Base-by-base conservation (phyloP, 1,139 yeast species). In the Lodderomyces elongisporus region DNA sequence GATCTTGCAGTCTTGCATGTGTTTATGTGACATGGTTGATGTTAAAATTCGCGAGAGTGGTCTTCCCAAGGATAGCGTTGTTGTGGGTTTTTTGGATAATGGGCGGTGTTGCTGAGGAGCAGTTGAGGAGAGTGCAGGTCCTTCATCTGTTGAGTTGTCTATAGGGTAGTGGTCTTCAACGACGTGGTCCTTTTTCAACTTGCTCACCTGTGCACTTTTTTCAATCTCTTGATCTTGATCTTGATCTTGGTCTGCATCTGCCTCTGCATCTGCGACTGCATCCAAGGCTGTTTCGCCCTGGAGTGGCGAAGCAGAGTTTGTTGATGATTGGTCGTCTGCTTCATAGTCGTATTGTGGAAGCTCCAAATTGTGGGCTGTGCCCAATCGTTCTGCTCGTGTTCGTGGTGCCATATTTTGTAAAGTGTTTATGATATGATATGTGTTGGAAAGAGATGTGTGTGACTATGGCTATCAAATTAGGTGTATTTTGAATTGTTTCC, bases 231-330 rank as follows among this genome's bases (percentile, higher is more conserved):
- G 32, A 22, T 8, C 35, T 32, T 24, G 14, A 24, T 24, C 14
- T 24, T 30, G 17, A 17, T 28, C 15, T 23, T 22, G 27, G 6
- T 20, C 17, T 13, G 18, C 14, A 5, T 20, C 24, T 7, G 10
- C 18, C n/a, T n/a, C n/a, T n/a, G n/a, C n/a, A n/a, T n/a, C n/a
- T n/a, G n/a, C n/a, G n/a, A n/a, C n/a, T n/a, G n/a, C n/a, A n/a
- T n/a, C n/a, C n/a, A n/a, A n/a, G 4, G 10, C 47, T 10, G 7
- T 10, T 42, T 29, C 22, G 13, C 35, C 30, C 18, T 37, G 39
- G 23, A 45, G 34, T 7, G 47, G 48, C 5, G 48, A 43, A n/a
- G 36, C 36, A 26, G 48, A 43, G 17, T 35, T 38, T 8, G 41
- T 32, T 1, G 46, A 42, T 4, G 42, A 35, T 23, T 30, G 37